Percentiles rank a stretch among this genome's conserved stretches.
These are phyloP conservation scores for Chaetomium olivaceum DNA, from an alignment of 2,329 filamentous ascomycete species.

Conservation along the genomic window DNA sequence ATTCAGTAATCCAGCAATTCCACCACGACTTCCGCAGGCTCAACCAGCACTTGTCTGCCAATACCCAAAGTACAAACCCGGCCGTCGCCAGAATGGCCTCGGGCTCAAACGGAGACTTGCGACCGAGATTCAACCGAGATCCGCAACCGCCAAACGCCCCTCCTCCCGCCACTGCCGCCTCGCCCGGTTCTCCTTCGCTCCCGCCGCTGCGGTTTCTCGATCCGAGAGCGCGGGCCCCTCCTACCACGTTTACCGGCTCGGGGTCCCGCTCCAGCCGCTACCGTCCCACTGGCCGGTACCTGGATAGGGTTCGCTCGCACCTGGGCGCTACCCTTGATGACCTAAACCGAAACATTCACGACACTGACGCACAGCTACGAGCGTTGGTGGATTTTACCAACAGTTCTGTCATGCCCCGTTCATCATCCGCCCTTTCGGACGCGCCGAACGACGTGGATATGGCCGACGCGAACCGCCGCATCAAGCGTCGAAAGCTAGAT, in stretches of 20 bases:
- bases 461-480: conserved; percentile 52
- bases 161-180: conserved; percentile 29
- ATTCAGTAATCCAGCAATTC: conserved; percentile 45
- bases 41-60: conserved; percentile 17
- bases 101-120: conserved; percentile 39
- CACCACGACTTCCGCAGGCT: conserved; percentile 37
- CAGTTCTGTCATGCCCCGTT: conserved; percentile 34
- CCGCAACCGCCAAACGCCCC: conserved; percentile 32
- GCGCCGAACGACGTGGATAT: conserved; percentile 42
- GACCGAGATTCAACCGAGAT: conserved; percentile 42
- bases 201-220: conserved; percentile 42
- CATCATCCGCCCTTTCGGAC: conserved; percentile 40
- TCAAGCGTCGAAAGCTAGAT: conserved; percentile 71
- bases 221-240: conserved; percentile 34
- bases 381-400: conserved; percentile 44
- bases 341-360: conserved; percentile 43
- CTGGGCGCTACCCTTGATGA: conserved; percentile 39
- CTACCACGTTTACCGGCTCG: conserved; percentile 33
- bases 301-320: conserved; percentile 33
- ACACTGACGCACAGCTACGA: conserved; percentile 47
- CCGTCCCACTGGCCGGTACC: conserved; percentile 34
- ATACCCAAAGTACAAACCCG: conserved; percentile 24
- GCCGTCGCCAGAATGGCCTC: conserved; percentile 40
- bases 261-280: conserved; percentile 31
- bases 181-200: conserved; percentile 36